Evolutionary conservation across 495 filamentous ascomycete genomes (phyloP).

Genomic region (Ascobolus immersus): DNA sequence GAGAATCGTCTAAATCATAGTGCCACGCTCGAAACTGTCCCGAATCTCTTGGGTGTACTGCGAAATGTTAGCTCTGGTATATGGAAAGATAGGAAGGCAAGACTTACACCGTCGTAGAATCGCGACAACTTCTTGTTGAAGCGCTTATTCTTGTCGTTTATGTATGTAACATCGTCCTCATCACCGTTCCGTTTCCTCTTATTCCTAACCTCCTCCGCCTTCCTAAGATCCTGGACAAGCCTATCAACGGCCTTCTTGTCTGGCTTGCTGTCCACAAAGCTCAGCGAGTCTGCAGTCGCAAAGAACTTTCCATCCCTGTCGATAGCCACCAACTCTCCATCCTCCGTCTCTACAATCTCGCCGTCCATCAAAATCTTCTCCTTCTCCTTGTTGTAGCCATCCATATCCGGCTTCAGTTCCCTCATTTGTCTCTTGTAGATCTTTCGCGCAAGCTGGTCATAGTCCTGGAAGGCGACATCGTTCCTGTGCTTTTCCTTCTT

Average conservation of each 20-base stretch:
- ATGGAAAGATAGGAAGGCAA: not conserved
- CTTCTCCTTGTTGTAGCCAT: slow-evolving; percentile 65
- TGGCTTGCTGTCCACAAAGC: slow-evolving; percentile 65
- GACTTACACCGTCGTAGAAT: slow-evolving; percentile 76
- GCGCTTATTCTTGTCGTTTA: slow-evolving; percentile 99
- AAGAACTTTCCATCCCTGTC: slow-evolving; percentile 81
- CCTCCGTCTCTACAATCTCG: slow-evolving; percentile 78
- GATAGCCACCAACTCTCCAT: slow-evolving; percentile 80
- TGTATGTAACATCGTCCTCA: slow-evolving; percentile 82
- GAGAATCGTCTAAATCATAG: slow-evolving; percentile 57
- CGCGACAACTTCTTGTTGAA: slow-evolving; percentile 90
- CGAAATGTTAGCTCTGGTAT: slow-evolving; percentile 17
- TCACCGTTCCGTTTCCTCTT: slow-evolving; percentile 58
- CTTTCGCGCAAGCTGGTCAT: slow-evolving; percentile 61
- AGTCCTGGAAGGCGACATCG: slow-evolving; percentile 75
- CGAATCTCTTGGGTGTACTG: slow-evolving; percentile 92
- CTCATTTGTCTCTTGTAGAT: slow-evolving; percentile 79
- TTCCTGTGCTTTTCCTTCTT: slow-evolving; percentile 68
- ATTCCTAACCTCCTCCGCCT: slow-evolving; percentile 63
- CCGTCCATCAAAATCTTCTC: slow-evolving; percentile 64
- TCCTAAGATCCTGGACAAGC: slow-evolving; percentile 59
- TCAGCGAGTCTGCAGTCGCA: slow-evolving; percentile 53
- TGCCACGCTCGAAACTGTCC: slow-evolving; percentile 93
- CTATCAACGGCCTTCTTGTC: slow-evolving; percentile 75
- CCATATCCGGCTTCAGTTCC: slow-evolving; percentile 42